Evolutionary conservation across 2,329 filamentous ascomycete genomes (phyloP).

Genomic region (Ascochyta rabiei): DNA sequence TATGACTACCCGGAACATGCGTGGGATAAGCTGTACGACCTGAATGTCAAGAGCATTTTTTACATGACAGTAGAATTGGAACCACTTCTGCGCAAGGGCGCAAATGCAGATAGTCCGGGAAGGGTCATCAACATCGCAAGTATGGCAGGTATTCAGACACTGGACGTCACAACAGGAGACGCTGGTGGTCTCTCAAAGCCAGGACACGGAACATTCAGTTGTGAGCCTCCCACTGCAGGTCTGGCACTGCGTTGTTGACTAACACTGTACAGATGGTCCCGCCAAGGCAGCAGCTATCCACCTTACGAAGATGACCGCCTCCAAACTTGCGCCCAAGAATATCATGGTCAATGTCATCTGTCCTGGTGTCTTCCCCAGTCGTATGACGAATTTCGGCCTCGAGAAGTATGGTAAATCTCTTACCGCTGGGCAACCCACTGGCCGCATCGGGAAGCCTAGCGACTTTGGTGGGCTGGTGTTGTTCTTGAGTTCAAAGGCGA

Average conservation of each 20-base stretch:
- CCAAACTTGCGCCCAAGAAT: slow-evolving; percentile 58
- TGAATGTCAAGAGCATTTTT: slow-evolving; percentile 62
- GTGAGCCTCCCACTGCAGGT: slow-evolving; percentile 17
- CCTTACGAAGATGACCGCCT: slow-evolving; percentile 58
- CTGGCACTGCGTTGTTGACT: background rate
- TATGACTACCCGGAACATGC: slow-evolving; percentile 63
- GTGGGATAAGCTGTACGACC: slow-evolving; percentile 63
- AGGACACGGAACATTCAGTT: slow-evolving; percentile 58
- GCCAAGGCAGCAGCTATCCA: slow-evolving; percentile 62
- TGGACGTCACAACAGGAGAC: slow-evolving; percentile 54
- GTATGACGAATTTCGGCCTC: slow-evolving; percentile 62
- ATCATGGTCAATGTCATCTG: slow-evolving; percentile 58
- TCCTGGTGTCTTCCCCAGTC: slow-evolving; percentile 57
- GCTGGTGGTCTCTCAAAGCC: slow-evolving; percentile 60
- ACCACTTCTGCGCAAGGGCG: slow-evolving; percentile 54
- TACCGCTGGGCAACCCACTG: slow-evolving; percentile 53
- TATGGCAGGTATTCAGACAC: slow-evolving; percentile 52
- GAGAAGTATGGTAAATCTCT: slow-evolving; percentile 57
- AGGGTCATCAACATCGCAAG: slow-evolving; percentile 62
- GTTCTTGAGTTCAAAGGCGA: slow-evolving; percentile 50
- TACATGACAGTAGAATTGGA: slow-evolving; percentile 56
- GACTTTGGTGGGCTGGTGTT: slow-evolving; percentile 56
- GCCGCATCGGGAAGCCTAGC: slow-evolving; percentile 54
- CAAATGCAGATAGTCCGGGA: slow-evolving; percentile 51
- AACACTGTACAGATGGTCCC: slow-evolving; percentile 49